Conservation (phyloP, 176 grass and related monocot species). For the Aegilops speltoides region DNA sequence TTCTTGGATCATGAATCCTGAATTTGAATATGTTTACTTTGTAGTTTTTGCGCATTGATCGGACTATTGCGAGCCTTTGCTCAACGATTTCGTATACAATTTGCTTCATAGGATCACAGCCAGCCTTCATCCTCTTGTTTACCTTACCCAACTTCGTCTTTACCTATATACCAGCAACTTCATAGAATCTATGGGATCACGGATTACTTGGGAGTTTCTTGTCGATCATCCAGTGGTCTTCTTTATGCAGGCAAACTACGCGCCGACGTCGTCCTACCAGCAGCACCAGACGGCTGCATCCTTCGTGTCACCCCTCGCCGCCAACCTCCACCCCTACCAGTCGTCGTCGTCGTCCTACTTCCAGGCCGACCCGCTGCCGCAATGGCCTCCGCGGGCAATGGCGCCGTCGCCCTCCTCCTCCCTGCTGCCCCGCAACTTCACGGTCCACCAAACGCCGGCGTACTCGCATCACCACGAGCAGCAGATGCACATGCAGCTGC, state of each 20-base stretch:
- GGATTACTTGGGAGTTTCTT: too few species aligned
- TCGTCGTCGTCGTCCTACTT: conserved; percentile 20
- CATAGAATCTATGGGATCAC: too few species aligned
- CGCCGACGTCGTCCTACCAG: conserved; percentile 22
- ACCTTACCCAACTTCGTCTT: too few species aligned
- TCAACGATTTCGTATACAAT: too few species aligned
- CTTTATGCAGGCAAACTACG: conserved; percentile 37
- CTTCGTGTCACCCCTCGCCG: not conserved
- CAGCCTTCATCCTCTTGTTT: too few species aligned
- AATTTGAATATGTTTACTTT: too few species aligned
- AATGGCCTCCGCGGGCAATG: conserved; percentile 23
- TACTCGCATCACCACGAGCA: conserved; percentile 25
- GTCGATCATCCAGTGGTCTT: too few species aligned
- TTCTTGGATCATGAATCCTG: too few species aligned
- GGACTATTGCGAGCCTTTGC: too few species aligned
- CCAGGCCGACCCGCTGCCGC: not conserved
- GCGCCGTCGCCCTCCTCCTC: not conserved
- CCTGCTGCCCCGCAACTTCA: conserved; percentile 13
- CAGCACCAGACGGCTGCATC: conserved; percentile 19
- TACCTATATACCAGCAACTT: too few species aligned
- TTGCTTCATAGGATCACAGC: too few species aligned
- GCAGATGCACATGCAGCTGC: conserved; percentile 33
- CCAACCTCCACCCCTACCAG: conserved; percentile 26
- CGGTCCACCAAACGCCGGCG: not conserved
- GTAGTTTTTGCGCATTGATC: too few species aligned